phyloP scores from a whole-genome alignment of 768 basidiomycete genomes.

The Kwoniella sp. region DNA sequence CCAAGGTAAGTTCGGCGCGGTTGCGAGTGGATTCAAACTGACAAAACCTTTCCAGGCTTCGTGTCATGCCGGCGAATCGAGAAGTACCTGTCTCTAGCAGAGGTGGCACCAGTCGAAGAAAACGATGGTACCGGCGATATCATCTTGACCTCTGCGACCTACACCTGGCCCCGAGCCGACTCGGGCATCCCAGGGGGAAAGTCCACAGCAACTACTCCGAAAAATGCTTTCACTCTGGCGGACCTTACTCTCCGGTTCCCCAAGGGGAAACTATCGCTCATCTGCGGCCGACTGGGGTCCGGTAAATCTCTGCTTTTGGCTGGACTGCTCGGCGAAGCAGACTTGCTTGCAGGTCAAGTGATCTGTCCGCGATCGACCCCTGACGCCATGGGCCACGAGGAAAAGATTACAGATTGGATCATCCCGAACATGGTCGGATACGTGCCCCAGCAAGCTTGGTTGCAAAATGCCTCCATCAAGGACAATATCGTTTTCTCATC shows the following conservation, averaged over 20 bases:
- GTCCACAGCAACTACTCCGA: conserved; percentile 71
- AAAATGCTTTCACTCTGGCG: conserved; percentile 75
- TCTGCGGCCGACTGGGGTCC: conserved; percentile 83
- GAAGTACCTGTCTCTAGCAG: conserved; percentile 76
- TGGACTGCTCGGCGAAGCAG: conserved; percentile 84
- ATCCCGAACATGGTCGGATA: conserved; percentile 79
- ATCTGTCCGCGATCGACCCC: conserved; percentile 82
- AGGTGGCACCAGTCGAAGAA: conserved; percentile 68
- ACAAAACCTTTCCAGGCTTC: conserved; percentile 61
- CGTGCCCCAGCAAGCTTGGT: conserved; percentile 69
- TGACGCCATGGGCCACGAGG: conserved; percentile 67
- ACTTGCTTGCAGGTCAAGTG: conserved; percentile 77
- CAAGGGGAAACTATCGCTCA: conserved; percentile 72
- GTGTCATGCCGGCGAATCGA: conserved; percentile 89
- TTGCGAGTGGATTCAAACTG: neutral
- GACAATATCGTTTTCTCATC: conserved; percentile 83
- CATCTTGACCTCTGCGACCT: conserved; percentile 78
- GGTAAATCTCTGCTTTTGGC: conserved; percentile 85
- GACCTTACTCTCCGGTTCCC: conserved; percentile 80
- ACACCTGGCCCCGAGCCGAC: conserved; percentile 87
- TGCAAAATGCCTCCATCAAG: conserved; percentile 80
- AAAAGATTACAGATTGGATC: conserved; percentile 66
- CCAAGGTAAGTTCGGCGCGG: conserved; percentile 61
- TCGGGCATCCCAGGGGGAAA: conserved; percentile 59
- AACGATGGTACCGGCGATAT: conserved; percentile 61